Percentiles rank a stretch among this genome's conserved stretches.
Evolutionary conservation across 345 rosid species (phyloP).

Genomic region (Garcia nutans): DNA sequence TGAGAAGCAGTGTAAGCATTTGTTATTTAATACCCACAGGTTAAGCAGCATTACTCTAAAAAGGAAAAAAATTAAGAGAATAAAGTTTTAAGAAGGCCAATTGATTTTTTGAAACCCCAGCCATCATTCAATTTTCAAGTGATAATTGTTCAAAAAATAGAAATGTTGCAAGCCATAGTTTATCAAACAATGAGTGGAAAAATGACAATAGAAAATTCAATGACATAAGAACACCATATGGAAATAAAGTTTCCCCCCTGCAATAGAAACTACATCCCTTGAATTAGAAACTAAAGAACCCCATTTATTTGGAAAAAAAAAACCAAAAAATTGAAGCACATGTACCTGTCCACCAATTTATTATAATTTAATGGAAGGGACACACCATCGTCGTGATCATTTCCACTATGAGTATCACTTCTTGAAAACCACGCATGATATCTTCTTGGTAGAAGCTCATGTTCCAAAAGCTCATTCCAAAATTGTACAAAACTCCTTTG

Average conservation of each 20-base stretch:
- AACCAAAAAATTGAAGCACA: not conserved
- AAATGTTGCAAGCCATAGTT: not conserved
- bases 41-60: not conserved
- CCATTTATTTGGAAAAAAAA: not conserved
- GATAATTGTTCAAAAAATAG: not conserved
- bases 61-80: not conserved
- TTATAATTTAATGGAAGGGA: conserved; percentile 73
- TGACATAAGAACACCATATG: not conserved
- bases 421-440: conserved; percentile 94
- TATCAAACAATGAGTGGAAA: not conserved
- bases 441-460: conserved; percentile 89
- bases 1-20: not conserved
- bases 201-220: not conserved
- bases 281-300: not conserved
- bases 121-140: conserved; percentile 2
- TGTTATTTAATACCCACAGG: not conserved
- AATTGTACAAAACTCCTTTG: conserved; percentile 59
- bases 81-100: not conserved
- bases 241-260: conserved; percentile 3
- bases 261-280: not conserved
- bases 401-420: conserved; percentile 50
- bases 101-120: conserved; percentile 1
- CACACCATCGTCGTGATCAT: conserved; percentile 58
- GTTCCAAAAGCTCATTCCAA: conserved; percentile 70
- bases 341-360: conserved; percentile 71